These are phyloP conservation scores for Tulasnella sp. DNA, from an alignment of 768 basidiomycete species.

Conservation along the genomic window DNA sequence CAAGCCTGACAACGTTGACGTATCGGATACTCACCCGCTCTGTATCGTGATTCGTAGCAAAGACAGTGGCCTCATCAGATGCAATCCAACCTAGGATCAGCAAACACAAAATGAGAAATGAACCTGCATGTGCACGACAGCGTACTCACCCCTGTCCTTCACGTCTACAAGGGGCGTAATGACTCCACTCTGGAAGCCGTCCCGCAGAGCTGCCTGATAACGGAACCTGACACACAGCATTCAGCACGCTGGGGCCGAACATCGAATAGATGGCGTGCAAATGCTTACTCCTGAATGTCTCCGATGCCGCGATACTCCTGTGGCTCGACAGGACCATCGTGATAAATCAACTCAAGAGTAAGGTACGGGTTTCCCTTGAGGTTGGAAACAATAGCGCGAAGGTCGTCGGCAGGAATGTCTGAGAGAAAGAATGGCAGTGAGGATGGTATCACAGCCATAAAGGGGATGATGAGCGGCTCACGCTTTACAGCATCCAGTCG, in stretches of 20 bases:
- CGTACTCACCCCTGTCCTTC: constrained; percentile 41
- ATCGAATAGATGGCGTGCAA: no score
- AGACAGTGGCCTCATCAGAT: constrained; percentile 44
- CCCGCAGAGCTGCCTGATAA: constrained; percentile 40
- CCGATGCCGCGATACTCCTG: constrained; percentile 43
- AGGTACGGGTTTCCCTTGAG: constrained; percentile 39
- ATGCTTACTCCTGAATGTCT: constrained; percentile 48
- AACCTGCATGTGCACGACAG: neutral
- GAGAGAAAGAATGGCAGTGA: neutral
- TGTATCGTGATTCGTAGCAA: constrained; percentile 59
- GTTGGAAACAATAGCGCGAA: constrained; percentile 40
- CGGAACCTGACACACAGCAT: constrained; percentile 33
- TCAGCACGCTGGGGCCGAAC: neutral
- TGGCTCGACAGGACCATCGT: constrained; percentile 40
- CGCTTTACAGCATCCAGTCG: constrained; percentile 41
- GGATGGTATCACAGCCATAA: neutral
- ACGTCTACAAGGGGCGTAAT: constrained; percentile 43
- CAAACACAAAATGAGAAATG: neutral
- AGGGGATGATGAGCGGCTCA: neutral
- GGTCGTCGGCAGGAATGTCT: constrained; percentile 45
- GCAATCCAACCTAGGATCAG: constrained; percentile 41
- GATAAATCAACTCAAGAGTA: constrained; percentile 44
- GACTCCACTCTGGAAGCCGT: constrained; percentile 40
- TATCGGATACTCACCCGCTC: constrained; percentile 41
- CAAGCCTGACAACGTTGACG: no score